Evolutionary conservation across 371 early-diverging fungal genomes (phyloP), one percentile per base, ranked within the genome.

Genomic region (Mortierella sp.): DNA sequence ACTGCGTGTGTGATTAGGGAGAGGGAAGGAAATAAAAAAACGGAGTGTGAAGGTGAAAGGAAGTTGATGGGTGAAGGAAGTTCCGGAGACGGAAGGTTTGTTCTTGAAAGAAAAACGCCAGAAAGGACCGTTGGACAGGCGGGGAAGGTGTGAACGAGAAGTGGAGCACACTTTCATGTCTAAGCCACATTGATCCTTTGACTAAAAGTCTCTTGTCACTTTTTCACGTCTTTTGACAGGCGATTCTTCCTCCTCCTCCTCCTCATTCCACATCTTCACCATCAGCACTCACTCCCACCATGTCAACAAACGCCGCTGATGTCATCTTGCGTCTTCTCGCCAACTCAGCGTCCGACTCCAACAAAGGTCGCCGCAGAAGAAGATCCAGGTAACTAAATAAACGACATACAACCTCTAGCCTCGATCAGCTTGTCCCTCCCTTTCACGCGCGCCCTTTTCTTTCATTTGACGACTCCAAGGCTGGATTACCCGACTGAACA

Each of bases 251-350:
- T 43, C 50, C 24, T 39, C 63, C 29, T 31, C 11, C 26, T 24
- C 50, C 37, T 22, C 41, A n/a, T 69, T 45, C 81, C 43, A 24
- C 43, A 71, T 14, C 47, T 74, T 14, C 69, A 67, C 45, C 61
- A 65, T 64, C 74, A 68, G 34, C 61, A 77, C 71, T 76, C 76
- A 14, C 73, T 58, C 24, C 47, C 52, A n/a, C 44, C 52, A 81
- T 74, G 77, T 81, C 82, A 41, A 77, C 67, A 2, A 41, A 68
- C 47, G 81, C 74, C 44, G 70, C 80, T 1, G 82, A 82, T 52
- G 82, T 82, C 61, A 82, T 82, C 58, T n/a, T 82, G 74, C 82
- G 82, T 53, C 78, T 82, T 22, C 47, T 82, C 29, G 82, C 82
- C 48, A 82, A 61, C 41, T 82, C 82, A 37, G 68, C 70, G 8